These are phyloP conservation scores for Hypoxylon sp. DNA, from an alignment of 2,329 filamentous ascomycete species.

Conservation along the genomic window DNA sequence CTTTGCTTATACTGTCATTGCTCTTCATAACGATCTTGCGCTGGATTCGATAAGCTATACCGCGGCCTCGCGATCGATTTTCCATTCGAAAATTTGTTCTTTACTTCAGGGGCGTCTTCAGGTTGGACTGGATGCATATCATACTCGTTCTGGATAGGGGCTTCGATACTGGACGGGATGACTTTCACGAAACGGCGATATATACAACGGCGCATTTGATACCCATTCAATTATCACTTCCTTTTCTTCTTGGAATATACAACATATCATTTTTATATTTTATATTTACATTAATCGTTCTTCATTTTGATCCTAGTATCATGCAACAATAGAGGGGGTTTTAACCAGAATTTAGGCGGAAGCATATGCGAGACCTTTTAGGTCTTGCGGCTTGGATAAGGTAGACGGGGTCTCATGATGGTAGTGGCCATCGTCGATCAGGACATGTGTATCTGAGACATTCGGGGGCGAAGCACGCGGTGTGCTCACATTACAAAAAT, in stretches of 20 bases:
- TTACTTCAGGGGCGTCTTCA: conserved; percentile 36
- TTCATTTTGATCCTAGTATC: neutral
- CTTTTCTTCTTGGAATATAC: conserved; percentile 11
- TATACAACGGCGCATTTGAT: conserved; percentile 38
- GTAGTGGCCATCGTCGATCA: conserved; percentile 24
- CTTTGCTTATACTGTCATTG: conserved; percentile 46
- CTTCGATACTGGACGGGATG: conserved; percentile 34
- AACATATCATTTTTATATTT: conserved; percentile 19
- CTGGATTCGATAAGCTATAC: conserved; percentile 42
- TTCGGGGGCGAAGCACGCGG: conserved; percentile 25
- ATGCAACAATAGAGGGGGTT: conserved; percentile 19
- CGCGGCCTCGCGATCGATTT: neutral
- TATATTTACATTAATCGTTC: conserved; percentile 24
- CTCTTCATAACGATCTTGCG: conserved; percentile 44
- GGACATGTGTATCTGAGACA: conserved; percentile 31
- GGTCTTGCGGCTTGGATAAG: conserved; percentile 10
- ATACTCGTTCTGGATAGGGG: conserved; percentile 23
- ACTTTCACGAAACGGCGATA: conserved; percentile 36
- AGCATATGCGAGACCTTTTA: conserved; percentile 3
- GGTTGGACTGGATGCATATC: conserved; percentile 22
- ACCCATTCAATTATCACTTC: conserved; percentile 34
- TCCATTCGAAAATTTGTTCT: conserved; percentile 6
- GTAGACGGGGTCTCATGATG: conserved; percentile 5
- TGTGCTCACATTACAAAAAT: conserved; percentile 32
- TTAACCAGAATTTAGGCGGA: neutral